These are phyloP conservation scores for Moesziomyces parantarcticus DNA, from an alignment of 1,284 basidiomycete genomes.

Conservation along the genomic window DNA sequence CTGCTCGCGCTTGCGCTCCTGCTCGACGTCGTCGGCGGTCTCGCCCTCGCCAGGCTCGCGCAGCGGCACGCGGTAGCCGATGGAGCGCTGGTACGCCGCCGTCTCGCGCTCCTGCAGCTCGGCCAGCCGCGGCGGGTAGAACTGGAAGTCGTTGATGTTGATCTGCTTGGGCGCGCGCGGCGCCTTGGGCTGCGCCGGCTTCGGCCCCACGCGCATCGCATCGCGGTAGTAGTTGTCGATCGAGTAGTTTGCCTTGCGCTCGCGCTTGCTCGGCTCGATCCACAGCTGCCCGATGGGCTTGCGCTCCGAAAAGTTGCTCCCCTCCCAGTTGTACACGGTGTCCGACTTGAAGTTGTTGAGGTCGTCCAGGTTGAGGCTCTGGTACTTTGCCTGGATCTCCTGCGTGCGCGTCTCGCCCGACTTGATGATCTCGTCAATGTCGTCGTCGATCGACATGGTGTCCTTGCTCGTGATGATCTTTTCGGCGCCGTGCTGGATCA, in stretches of 20 bases:
- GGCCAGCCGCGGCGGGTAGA: constrained; percentile 85
- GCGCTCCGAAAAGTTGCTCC: constrained; percentile 82
- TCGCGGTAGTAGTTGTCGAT: constrained; percentile 84
- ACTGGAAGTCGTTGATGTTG: constrained; percentile 93
- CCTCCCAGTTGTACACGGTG: constrained; percentile 85
- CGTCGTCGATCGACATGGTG: constrained; percentile 81
- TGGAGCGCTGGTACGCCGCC: constrained; percentile 72
- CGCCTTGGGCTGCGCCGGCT: constrained; percentile 81
- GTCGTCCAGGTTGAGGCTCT: constrained; percentile 90
- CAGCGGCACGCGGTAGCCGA: constrained; percentile 79
- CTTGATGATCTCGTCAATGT: constrained; percentile 91
- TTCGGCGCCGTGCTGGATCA: constrained; percentile 98
- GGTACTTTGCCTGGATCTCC: constrained; percentile 91
- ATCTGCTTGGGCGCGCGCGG: constrained; percentile 91
- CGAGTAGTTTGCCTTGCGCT: constrained; percentile 92
- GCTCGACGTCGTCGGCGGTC: constrained; percentile 51
- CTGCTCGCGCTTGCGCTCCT: constrained; percentile 76
- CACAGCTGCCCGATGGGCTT: constrained; percentile 74
- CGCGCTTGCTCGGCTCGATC: constrained; percentile 92
- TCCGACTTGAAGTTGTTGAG: constrained; percentile 97
- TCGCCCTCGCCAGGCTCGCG: constrained; percentile 75
- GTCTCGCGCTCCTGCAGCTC: constrained; percentile 87
- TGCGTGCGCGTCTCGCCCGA: constrained; percentile 84
- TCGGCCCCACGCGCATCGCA: constrained; percentile 78
- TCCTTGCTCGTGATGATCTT: constrained; percentile 84